These are phyloP conservation scores for Lenzites betulinus DNA, from an alignment of 768 basidiomycete species.

Conservation along the genomic window DNA sequence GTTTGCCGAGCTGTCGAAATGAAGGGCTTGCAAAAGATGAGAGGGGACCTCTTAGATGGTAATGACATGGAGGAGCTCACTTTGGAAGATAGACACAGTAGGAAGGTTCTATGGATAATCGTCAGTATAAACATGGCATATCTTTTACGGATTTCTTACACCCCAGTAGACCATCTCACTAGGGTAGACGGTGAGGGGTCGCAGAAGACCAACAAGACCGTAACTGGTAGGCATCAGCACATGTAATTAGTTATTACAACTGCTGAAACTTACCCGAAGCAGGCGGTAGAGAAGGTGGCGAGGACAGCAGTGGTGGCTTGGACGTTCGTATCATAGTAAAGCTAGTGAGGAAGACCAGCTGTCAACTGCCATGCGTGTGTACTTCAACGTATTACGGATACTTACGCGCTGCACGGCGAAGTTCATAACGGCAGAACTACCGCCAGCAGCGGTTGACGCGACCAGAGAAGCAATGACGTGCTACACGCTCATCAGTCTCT, in stretches of 20 bases:
- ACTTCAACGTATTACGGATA: slow-evolving; percentile 3
- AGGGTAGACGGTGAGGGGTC: slow-evolving; percentile 60
- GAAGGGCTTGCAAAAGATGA: slow-evolving; percentile 43
- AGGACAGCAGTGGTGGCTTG: slow-evolving; percentile 57
- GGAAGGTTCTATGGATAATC: slow-evolving; percentile 46
- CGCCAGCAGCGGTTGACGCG: slow-evolving; percentile 55
- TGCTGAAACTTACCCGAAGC: slow-evolving; percentile 50
- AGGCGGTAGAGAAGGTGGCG: slow-evolving; percentile 63
- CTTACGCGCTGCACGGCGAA: slow-evolving; percentile 61
- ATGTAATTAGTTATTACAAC: not conserved
- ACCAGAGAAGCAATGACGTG: slow-evolving; percentile 60
- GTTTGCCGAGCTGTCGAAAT: slow-evolving; percentile 48
- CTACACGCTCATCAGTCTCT: slow-evolving; percentile 31
- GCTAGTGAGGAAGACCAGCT: slow-evolving; percentile 33
- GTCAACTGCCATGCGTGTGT: not conserved
- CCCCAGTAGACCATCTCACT: slow-evolving; percentile 67
- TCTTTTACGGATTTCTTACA: slow-evolving; percentile 34
- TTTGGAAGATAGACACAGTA: slow-evolving; percentile 61
- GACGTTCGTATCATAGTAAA: slow-evolving; percentile 61
- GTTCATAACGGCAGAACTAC: slow-evolving; percentile 56
- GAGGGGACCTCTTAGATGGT: slow-evolving; percentile 27
- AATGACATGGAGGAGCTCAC: slow-evolving; percentile 28
- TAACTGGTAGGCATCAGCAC: slow-evolving; percentile 40
- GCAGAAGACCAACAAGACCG: slow-evolving; percentile 58
- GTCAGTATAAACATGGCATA: not conserved